Percentiles rank a stretch among this genome's conserved stretches.
Conservation (phyloP, 2,329 filamentous ascomycete genomes). For the Aspergillus costaricaensis region DNA sequence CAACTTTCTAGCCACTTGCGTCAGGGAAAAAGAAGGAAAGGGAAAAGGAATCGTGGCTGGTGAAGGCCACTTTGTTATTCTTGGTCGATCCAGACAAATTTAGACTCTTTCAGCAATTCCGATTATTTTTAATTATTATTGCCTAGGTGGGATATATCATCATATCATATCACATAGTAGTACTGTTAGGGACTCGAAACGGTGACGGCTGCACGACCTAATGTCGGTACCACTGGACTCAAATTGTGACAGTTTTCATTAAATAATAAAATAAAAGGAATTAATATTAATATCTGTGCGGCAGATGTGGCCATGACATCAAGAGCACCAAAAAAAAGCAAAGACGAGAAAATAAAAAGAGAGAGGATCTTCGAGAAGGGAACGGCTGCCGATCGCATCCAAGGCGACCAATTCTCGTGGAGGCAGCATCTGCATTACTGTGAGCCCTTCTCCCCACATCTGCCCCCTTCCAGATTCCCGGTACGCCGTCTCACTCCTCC, state of each 20-base stretch:
- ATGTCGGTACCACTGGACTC: no score
- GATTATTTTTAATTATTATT: no score
- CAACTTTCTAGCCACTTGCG: slow-evolving; percentile 13
- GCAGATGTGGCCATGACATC: not conserved
- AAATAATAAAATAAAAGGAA: not conserved
- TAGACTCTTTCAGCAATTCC: no score
- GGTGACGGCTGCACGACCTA: no score
- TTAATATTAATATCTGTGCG: not conserved
- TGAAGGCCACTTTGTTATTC: not conserved
- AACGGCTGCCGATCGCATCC: not conserved
- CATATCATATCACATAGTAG: no score
- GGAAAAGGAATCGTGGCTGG: slow-evolving; percentile 8
- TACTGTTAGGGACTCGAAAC: no score
- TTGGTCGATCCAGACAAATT: no score
- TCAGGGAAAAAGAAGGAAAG: not conserved
- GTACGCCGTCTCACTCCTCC: no score
- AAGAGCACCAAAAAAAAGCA: not conserved
- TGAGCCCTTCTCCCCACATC: not conserved
- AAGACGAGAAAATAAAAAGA: not conserved
- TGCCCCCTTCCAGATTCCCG: slow-evolving; percentile 1
- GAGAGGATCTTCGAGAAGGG: not conserved
- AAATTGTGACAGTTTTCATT: not conserved
- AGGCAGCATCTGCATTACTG: not conserved
- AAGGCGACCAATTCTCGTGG: slow-evolving; percentile 1
- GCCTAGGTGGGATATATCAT: no score